Base-by-base conservation (phyloP, 2,329 filamentous ascomycete genomes). In the Ramularia collo-cygni region DNA sequence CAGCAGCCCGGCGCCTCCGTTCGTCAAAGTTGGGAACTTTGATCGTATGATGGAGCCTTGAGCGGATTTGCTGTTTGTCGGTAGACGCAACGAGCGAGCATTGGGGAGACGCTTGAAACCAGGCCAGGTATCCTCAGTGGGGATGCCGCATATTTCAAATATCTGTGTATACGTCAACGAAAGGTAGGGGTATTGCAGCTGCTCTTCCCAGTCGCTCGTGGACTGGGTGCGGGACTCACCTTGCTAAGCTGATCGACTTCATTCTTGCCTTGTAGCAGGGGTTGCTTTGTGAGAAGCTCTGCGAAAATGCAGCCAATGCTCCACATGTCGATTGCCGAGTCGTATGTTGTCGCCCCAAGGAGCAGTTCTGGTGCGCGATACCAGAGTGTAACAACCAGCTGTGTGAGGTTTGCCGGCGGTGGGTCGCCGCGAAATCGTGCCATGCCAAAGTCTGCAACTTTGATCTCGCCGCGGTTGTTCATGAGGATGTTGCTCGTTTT, bases 371-470 rank as follows among this genome's bases (percentile, higher is more conserved):
- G 92, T 1, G 85, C 76, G 41, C 92, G 85, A 63, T 98, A 98
- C 92, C 92, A 98, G 5, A 98, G 75, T 5, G 92, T 98, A 13
- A 96, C 90, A 47, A 98, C 92, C 33, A 96, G 77, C 59, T 90
- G 84, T 2, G 92, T 96, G 44, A 96, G 74, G 47, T 84, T 83
- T 1, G 80, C 75, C 4, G 72, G 70, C 1, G 80, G 72, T 3
- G 90, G 88, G 52, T 86, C 79, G 36, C 84, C 84, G 40, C 85
- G 84, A 66, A 92, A 92, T 18, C 92, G 78, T 3, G 92, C 90
- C 87, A 98, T 95, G 62, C 92, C 92, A 60, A 98, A 98, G 65
- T 98, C 92, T 44, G 92, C 92, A 49, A 98, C 82, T 65, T 95
- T 95, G 64, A 98, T 81, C 61, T 85, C 81, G 32, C 92, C 92